Base-by-base conservation (phyloP, 441 rosid genomes). In the Eutrema salsugineum region DNA sequence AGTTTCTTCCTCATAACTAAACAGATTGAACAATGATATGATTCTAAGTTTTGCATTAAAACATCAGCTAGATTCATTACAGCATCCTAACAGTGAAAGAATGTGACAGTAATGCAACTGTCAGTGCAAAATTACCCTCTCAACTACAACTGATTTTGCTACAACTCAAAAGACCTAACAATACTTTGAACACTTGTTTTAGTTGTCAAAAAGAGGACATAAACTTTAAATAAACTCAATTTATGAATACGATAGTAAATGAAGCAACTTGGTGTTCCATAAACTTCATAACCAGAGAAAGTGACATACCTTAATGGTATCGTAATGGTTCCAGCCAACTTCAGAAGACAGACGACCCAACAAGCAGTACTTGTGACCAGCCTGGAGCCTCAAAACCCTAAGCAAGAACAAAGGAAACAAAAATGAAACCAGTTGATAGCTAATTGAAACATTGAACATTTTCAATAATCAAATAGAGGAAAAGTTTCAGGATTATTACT, bases 331-430 rank as follows among this genome's bases (percentile, higher is more conserved):
- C 98, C 97, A 93, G 49, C 98, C 96, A 50, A 91, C 94, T 74
- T 88, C 90, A 4, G 93, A 86, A 19, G 98, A 89, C 11, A 91
- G 77, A 24, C 64, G 74, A 5, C 98, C 97, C 81, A 93, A 77
- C 79, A 88, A 70, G 74, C 97, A 84, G 82, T 93, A 85, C 65
- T 89, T 90, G 82, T 90, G 98, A 5, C 97, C 98, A 75, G 80
- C 89, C 60, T 83, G 95, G 67, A 93, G 95, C 86, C 97, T 94
- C 97, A 94, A 84, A n/a, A 91, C 98, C 88, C 96, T 91, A 72
- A n/a, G 0, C 20, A 58, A 49, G 0, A 57, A 66, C 4, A 49
- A 56, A 33, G 7, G 11, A 47, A 38, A 36, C 32, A 11, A 48
- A 12, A 38, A 36, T 0, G 0, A 32, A 33, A 42, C 11, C 50